These are phyloP conservation scores for Russula sp. DNA, from an alignment of 768 basidiomycete species.

Conservation along the genomic window DNA sequence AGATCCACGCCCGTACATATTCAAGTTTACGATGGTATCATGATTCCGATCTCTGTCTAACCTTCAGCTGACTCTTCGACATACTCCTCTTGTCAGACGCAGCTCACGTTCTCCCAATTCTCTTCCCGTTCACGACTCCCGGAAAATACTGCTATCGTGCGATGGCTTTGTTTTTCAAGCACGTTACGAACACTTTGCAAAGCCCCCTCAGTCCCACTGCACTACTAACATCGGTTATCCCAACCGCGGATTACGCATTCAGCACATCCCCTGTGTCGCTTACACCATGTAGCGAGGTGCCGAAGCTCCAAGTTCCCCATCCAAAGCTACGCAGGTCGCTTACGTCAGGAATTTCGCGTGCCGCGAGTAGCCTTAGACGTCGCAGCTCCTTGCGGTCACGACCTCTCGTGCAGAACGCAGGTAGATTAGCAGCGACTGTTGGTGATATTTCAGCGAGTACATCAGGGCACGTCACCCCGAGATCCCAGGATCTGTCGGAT, in stretches of 20 bases:
- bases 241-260: neutral
- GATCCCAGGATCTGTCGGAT: neutral
- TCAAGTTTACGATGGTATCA: conserved; percentile 85
- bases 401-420: neutral
- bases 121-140: conserved; percentile 71
- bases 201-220: neutral
- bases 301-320: neutral
- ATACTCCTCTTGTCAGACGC: conserved; percentile 41
- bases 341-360: conserved; percentile 6
- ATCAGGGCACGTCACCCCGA: conserved; percentile 6
- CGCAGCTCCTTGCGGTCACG: conserved; percentile 1
- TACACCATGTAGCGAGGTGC: neutral
- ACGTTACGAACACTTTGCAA: conserved; percentile 48
- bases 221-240: neutral
- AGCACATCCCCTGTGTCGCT: neutral
- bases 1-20: conserved; percentile 80
- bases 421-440: neutral
- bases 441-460: neutral
- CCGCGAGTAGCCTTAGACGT: conserved; percentile 1
- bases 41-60: neutral
- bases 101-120: conserved; percentile 65
- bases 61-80: conserved; percentile 15
- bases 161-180: conserved; percentile 63
- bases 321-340: conserved; percentile 3
- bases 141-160: conserved; percentile 77